These are phyloP conservation scores for Allium fistulosum DNA, from an alignment of 106 monocot genomes.

Conservation along the genomic window DNA sequence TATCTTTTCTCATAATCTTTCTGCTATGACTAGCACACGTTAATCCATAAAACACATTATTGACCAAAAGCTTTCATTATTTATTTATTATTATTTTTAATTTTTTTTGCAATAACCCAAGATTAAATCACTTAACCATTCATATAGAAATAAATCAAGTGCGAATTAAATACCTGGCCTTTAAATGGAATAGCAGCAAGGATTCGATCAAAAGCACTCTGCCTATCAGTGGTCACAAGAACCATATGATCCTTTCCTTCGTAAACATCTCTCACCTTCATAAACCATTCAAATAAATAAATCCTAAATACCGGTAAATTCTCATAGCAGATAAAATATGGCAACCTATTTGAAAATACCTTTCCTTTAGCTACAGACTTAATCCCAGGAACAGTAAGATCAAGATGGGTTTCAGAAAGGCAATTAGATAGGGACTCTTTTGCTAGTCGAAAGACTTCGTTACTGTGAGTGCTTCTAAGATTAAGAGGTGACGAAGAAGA, in stretches of 20 bases:
- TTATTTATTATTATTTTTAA: too few species aligned
- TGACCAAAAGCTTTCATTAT: too few species aligned
- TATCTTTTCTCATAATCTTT: too few species aligned
- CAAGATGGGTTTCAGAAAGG: constrained; percentile 79
- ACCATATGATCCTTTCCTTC: constrained; percentile 73
- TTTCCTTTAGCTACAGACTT: constrained; percentile 53
- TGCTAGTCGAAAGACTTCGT: constrained; percentile 49
- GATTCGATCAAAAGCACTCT: constrained; percentile 92
- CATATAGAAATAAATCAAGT: neutral
- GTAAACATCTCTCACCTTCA: constrained; percentile 89
- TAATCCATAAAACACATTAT: too few species aligned
- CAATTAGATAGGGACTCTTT: constrained; percentile 40
- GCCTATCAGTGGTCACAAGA: constrained; percentile 86
- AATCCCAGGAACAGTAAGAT: constrained; percentile 57
- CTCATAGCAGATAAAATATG: neutral
- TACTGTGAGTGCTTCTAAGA: constrained; percentile 32
- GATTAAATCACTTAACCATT: neutral
- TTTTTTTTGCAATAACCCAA: too few species aligned
- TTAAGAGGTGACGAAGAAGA: constrained; percentile 11
- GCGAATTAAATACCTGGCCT: constrained; percentile 59
- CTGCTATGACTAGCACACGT: too few species aligned
- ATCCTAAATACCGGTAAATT: neutral
- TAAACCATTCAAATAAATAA: neutral
- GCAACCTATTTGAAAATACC: constrained; percentile 14
- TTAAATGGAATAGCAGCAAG: constrained; percentile 96